Evolutionary conservation across 2,329 filamentous ascomycete species (phyloP).

Genomic region (Trichoderma sp.): DNA sequence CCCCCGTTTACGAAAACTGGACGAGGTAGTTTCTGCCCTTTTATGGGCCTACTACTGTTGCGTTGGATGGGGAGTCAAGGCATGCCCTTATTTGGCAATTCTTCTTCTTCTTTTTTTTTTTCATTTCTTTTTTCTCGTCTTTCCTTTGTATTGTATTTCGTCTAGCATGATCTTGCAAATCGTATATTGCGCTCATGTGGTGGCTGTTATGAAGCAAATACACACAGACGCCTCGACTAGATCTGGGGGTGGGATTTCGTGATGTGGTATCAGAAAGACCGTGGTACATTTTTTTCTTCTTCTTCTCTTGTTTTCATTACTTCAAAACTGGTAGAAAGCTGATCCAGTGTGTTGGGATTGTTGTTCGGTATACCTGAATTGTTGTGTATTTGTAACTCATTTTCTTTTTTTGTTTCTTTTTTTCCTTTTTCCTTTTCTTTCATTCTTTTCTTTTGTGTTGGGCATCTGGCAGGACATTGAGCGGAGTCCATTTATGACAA

Average conservation of each 20-base stretch:
- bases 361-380: conserved; percentile 18
- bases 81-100: conserved; percentile 15
- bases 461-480: conserved; percentile 16
- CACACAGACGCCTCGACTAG: conserved; percentile 13
- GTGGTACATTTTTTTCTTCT: background rate
- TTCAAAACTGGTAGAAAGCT: conserved; percentile 8
- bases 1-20: background rate
- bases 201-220: conserved; percentile 18
- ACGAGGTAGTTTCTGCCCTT: background rate
- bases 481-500: conserved; percentile 14
- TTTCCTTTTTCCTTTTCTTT: background rate
- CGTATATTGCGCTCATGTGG: conserved; percentile 18
- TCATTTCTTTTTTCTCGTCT: conserved; percentile 12
- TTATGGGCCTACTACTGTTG: background rate
- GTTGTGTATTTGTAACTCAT: conserved; percentile 12
- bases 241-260: conserved; percentile 18
- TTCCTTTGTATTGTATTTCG: conserved; percentile 19
- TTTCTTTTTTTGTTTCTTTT: background rate
- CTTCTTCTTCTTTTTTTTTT: too few relatives aligned
- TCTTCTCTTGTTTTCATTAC: background rate
- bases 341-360: conserved; percentile 13
- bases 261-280: conserved; percentile 13
- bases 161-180: conserved; percentile 21
- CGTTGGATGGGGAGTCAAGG: conserved; percentile 8
- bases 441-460: background rate